These are phyloP conservation scores for Diaporthe caulivora DNA, from an alignment of 2,329 filamentous ascomycete species.

Conservation along the genomic window DNA sequence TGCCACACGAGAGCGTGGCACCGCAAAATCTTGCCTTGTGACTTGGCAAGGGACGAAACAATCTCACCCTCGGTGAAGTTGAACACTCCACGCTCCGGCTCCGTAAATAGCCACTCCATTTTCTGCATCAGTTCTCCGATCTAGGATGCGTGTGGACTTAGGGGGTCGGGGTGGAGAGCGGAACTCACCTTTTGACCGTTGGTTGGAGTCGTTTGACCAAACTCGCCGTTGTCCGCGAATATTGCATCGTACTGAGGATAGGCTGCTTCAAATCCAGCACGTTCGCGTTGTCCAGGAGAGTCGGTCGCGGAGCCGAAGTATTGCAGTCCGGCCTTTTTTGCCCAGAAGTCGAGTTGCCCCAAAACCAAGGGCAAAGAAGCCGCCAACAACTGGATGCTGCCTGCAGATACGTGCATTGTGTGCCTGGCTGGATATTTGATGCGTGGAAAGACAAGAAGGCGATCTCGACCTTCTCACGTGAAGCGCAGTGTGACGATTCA, in stretches of 20 bases:
- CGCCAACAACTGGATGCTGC: conserved; percentile 46
- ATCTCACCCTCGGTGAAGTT: conserved; percentile 71
- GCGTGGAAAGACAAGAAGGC: too few relatives aligned
- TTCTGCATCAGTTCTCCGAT: not conserved
- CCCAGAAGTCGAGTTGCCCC: conserved; percentile 60
- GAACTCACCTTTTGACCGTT: conserved; percentile 64
- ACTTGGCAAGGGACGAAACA: conserved; percentile 56
- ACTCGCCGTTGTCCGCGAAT: conserved; percentile 65
- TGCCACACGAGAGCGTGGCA: conserved; percentile 68
- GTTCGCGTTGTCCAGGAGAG: conserved; percentile 53
- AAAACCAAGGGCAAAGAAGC: conserved; percentile 46
- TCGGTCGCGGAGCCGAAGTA: conserved; percentile 76
- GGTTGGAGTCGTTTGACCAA: conserved; percentile 71
- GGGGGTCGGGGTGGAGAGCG: not conserved
- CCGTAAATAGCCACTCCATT: conserved; percentile 54
- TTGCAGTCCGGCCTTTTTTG: conserved; percentile 63
- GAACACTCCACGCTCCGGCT: conserved; percentile 70
- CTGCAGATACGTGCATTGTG: conserved; percentile 3
- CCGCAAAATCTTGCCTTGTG: conserved; percentile 61
- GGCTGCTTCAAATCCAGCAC: conserved; percentile 59
- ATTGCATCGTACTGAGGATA: conserved; percentile 68
- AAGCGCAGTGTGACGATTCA: not conserved
- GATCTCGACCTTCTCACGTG: not conserved
- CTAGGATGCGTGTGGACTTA: not conserved
- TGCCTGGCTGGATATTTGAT: not conserved